phyloP scores from a whole-genome alignment of 169 alveolate genomes.

The Cryptosporidium meleagridis region DNA sequence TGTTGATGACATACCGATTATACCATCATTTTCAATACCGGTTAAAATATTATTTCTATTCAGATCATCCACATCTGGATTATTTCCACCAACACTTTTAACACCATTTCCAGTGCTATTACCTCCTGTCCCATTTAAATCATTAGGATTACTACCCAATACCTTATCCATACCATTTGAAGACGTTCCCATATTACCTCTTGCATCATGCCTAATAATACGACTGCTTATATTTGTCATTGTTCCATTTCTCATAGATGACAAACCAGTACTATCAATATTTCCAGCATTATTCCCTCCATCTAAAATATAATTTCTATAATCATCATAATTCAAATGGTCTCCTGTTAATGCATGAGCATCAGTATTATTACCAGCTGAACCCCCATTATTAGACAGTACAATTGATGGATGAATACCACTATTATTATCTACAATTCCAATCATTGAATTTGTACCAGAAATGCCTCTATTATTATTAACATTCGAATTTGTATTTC shows the following conservation, averaged over 20 bases:
- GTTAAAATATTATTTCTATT: neutral
- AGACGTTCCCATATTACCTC: neutral
- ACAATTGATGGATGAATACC: slow-evolving; percentile 49
- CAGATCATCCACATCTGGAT: neutral
- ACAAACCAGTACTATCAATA: neutral
- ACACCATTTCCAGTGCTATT: slow-evolving; percentile 3
- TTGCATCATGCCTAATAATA: slow-evolving; percentile 17
- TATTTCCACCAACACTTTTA: neutral
- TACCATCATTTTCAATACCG: slow-evolving; percentile 43
- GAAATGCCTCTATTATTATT: neutral
- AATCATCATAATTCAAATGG: slow-evolving; percentile 63
- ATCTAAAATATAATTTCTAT: slow-evolving; percentile 66
- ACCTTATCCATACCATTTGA: slow-evolving; percentile 3
- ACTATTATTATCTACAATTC: slow-evolving; percentile 12
- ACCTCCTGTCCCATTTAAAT: neutral
- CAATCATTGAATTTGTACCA: slow-evolving; percentile 1
- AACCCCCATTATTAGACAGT: neutral
- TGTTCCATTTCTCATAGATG: neutral
- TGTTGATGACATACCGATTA: slow-evolving; percentile 47
- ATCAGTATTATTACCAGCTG: neutral
- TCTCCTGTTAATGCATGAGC: slow-evolving; percentile 33
- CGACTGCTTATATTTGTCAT: slow-evolving; percentile 3
- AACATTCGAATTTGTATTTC: neutral
- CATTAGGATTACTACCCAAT: slow-evolving; percentile 38
- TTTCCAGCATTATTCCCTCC: neutral